Evolutionary conservation across 2,329 filamentous ascomycete genomes (phyloP).

Genomic region (Phyllosticta citriasiana): DNA sequence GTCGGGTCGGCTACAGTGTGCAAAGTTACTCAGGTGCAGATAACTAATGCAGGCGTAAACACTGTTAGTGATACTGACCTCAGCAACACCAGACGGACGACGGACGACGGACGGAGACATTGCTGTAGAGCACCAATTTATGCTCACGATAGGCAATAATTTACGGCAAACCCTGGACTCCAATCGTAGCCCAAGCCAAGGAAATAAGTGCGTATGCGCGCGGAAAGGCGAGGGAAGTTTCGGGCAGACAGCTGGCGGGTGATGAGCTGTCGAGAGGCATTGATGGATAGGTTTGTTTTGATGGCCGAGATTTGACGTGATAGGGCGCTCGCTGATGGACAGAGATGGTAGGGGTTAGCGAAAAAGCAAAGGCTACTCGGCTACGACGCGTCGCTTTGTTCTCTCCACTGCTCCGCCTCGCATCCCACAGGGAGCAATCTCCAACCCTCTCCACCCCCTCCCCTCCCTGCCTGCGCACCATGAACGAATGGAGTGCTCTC

Average conservation of each 20-base stretch:
- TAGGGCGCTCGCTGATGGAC: background rate
- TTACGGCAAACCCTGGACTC: background rate
- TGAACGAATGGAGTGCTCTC: background rate
- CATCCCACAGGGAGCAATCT: background rate
- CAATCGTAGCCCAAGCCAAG: background rate
- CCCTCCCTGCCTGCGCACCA: background rate
- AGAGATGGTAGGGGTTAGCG: background rate
- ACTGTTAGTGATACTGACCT: background rate
- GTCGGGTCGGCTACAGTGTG: background rate
- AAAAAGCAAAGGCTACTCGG: background rate
- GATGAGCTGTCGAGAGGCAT: background rate
- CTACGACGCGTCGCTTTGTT: background rate
- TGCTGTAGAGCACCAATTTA: background rate
- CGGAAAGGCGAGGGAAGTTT: background rate
- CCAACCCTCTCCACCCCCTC: background rate
- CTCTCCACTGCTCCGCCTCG: background rate
- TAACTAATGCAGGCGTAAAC: background rate
- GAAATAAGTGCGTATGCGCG: background rate
- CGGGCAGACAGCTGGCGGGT: background rate
- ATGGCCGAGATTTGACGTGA: background rate
- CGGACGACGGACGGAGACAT: background rate
- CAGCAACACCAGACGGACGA: background rate
- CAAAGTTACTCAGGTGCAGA: background rate
- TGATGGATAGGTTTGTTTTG: background rate
- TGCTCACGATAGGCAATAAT: background rate